Conservation (phyloP, 768 basidiomycete genomes). For the Leccinellum rugosiceps region DNA sequence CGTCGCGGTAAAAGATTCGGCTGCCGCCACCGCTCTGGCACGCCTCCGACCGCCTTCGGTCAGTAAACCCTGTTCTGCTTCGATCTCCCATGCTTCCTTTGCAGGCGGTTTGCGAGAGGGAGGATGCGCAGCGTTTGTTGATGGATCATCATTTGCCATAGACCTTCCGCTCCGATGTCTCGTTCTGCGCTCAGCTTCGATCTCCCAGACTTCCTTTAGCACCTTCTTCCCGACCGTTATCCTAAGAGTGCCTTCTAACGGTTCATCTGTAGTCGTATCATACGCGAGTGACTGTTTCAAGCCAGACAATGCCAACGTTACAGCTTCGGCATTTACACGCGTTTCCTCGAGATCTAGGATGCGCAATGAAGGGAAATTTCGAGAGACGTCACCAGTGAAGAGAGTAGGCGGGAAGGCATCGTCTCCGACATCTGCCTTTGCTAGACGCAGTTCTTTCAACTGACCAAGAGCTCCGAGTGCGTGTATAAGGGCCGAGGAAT, state of each 20-base stretch:
- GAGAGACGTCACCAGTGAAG: conserved; percentile 13
- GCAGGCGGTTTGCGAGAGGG: conserved; percentile 30
- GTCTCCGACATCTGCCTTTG: conserved; percentile 57
- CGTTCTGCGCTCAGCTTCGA: conserved; percentile 61
- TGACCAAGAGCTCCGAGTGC: conserved; percentile 45
- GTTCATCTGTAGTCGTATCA: conserved; percentile 52
- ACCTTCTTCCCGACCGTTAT: conserved; percentile 69
- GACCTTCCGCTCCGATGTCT: conserved; percentile 40
- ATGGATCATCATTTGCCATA: conserved; percentile 16
- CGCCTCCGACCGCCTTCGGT: conserved; percentile 73
- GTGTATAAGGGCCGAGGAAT: conserved; percentile 36
- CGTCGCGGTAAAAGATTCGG: conserved; percentile 28
- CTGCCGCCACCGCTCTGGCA: conserved; percentile 47
- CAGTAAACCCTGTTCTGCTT: conserved; percentile 69
- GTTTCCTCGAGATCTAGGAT: conserved; percentile 70
- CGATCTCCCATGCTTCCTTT: conserved; percentile 80
- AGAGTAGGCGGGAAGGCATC: conserved; percentile 47
- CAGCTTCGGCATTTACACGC: conserved; percentile 44
- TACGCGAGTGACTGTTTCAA: conserved; percentile 53
- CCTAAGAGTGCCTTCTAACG: conserved; percentile 47
- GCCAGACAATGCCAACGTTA: conserved; percentile 43
- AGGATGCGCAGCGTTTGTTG: not conserved
- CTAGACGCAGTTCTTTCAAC: conserved; percentile 56
- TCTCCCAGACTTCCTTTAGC: conserved; percentile 74
- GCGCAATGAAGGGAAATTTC: conserved; percentile 49